These are phyloP conservation scores for Coemansia sp. DNA, from an alignment of 192 early-diverging fungal genomes.

Conservation along the genomic window DNA sequence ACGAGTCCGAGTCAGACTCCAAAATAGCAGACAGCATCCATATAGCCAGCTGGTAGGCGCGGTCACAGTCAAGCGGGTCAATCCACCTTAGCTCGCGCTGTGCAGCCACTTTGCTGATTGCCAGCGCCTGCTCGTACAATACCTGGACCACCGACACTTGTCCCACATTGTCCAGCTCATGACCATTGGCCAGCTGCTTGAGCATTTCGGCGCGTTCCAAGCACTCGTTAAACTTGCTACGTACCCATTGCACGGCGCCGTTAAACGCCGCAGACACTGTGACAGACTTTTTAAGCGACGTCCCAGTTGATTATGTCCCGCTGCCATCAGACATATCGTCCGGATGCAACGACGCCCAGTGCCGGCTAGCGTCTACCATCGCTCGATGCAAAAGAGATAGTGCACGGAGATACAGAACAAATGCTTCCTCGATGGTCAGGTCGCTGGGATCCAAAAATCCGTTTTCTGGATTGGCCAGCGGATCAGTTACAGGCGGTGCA, in stretches of 20 bases:
- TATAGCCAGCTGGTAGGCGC: conserved; percentile 71
- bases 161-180: conserved; percentile 50
- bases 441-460: conserved; percentile 34
- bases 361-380: conserved; percentile 55
- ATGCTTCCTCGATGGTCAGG: conserved; percentile 61
- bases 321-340: not conserved
- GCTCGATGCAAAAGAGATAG: conserved; percentile 62
- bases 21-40: conserved; percentile 73
- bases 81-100: conserved; percentile 64
- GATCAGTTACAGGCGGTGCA: conserved; percentile 16
- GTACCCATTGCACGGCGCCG: conserved; percentile 82
- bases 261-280: conserved; percentile 53
- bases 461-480: conserved; percentile 29
- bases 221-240: conserved; percentile 86
- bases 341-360: conserved; percentile 34
- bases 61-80: conserved; percentile 65
- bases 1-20: conserved; percentile 33
- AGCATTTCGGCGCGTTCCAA: conserved; percentile 76
- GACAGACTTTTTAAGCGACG: conserved; percentile 10
- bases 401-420: conserved; percentile 67
- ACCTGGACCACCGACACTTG: conserved; percentile 62
- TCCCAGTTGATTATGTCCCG: not conserved
- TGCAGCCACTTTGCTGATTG: conserved; percentile 58
- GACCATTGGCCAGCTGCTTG: conserved; percentile 56
- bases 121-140: conserved; percentile 71